Percentiles rank a stretch among this genome's conserved stretches.
phyloP scores from a whole-genome alignment of 495 filamentous ascomycete species.

The Penicillium angulare region DNA sequence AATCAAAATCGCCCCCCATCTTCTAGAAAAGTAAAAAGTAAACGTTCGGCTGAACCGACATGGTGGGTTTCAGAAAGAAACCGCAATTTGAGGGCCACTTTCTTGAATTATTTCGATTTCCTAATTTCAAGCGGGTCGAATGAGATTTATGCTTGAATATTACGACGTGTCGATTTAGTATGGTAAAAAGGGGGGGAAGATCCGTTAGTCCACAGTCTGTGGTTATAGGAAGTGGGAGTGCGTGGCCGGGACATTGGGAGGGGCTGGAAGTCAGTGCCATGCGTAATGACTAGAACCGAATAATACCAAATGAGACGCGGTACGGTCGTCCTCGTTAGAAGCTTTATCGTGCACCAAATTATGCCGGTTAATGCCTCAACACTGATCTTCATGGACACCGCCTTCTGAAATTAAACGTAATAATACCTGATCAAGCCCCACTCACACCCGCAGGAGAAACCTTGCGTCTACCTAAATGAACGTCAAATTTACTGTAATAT shows the following conservation, averaged over 20 bases:
- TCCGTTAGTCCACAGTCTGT: conserved; percentile 5
- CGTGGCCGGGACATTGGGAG: conserved; percentile 26
- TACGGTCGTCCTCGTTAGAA: too few species aligned
- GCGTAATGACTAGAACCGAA: not conserved
- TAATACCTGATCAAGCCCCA: too few species aligned
- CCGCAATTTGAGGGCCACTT: conserved; percentile 4
- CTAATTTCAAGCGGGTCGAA: conserved; percentile 18
- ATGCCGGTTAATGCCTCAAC: too few species aligned
- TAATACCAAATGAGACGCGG: too few species aligned
- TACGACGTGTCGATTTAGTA: conserved; percentile 28
- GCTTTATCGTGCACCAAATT: too few species aligned
- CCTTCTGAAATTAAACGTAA: too few species aligned
- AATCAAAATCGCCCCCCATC: not conserved
- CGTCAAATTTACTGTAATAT: too few species aligned
- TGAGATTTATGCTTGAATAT: conserved; percentile 6
- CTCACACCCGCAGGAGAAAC: too few species aligned
- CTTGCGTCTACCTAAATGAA: too few species aligned
- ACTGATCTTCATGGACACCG: too few species aligned
- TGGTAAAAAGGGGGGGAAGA: conserved; percentile 17
- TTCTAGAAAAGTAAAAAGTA: not conserved
- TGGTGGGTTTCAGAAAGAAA: conserved; percentile 54
- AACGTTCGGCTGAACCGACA: conserved; percentile 24
- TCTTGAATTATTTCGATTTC: conserved; percentile 11
- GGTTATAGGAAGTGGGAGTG: conserved; percentile 24
- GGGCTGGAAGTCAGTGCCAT: conserved; percentile 3